phyloP scores from a whole-genome alignment of 768 basidiomycete species.

The Rhodotorula babjevae region DNA sequence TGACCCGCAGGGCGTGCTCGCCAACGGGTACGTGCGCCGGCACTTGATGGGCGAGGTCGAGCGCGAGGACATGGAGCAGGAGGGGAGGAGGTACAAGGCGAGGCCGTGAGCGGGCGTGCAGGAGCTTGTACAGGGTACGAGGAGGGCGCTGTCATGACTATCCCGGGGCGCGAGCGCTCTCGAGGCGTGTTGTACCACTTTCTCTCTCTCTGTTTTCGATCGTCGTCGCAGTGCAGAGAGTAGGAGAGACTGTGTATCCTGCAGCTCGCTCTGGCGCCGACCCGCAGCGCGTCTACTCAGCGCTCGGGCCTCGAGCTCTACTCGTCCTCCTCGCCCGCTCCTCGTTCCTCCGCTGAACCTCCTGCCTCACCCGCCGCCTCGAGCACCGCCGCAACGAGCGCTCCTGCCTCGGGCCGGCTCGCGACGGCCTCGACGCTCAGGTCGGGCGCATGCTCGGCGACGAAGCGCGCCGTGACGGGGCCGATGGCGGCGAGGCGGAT shows the following conservation, averaged over 20 bases:
- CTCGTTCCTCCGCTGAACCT: neutral
- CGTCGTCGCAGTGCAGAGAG: too few species aligned
- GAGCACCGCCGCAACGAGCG: neutral
- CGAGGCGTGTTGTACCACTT: too few species aligned
- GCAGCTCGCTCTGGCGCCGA: too few species aligned
- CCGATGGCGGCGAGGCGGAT: neutral
- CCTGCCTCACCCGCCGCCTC: neutral
- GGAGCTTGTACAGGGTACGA: too few species aligned
- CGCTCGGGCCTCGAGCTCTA: too few species aligned
- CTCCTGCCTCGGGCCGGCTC: neutral
- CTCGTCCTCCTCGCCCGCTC: too few species aligned
- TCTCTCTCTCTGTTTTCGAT: too few species aligned
- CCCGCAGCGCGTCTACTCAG: too few species aligned
- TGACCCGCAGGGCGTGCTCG: constrained; percentile 63
- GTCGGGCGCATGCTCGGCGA: neutral
- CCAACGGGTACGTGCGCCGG: constrained; percentile 81
- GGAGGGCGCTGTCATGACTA: too few species aligned
- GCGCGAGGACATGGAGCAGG: neutral
- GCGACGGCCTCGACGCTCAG: neutral
- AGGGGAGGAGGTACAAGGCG: constrained; percentile 20
- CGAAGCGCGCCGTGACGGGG: neutral
- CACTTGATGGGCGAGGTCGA: constrained; percentile 57
- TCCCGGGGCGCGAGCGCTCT: too few species aligned
- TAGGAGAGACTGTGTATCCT: too few species aligned
- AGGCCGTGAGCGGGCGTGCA: neutral